Evolutionary conservation across 352 stramenopile genomes (phyloP).

Genomic region (Bremia lactucae): DNA sequence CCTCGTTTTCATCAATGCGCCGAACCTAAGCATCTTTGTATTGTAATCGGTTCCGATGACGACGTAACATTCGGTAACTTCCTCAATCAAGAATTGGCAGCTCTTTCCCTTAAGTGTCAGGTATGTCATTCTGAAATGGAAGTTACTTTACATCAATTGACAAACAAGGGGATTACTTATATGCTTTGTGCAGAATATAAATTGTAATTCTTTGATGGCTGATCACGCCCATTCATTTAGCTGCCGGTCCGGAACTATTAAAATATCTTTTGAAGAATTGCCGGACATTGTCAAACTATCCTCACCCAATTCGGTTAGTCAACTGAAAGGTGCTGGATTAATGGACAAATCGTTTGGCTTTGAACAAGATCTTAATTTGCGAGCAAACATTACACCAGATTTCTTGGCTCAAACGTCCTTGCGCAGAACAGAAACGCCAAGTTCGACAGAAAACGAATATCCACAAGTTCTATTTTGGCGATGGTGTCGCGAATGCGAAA

Average conservation of each 20-base stretch:
- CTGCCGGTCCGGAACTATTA: constrained; percentile 56
- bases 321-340: constrained; percentile 20
- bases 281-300: constrained; percentile 41
- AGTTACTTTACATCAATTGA: background rate
- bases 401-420: constrained; percentile 14
- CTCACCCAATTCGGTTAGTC: constrained; percentile 25
- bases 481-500: constrained; percentile 92
- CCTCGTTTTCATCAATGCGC: constrained; percentile 63
- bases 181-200: constrained; percentile 41
- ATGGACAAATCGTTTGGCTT: constrained; percentile 24
- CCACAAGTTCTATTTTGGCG: constrained; percentile 92
- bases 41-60: constrained; percentile 46
- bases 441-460: constrained; percentile 17
- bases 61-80: constrained; percentile 81
- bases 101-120: constrained; percentile 64
- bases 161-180: constrained; percentile 1
- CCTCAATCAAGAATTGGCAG: constrained; percentile 57
- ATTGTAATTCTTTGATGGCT: constrained; percentile 72
- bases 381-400: constrained; percentile 30
- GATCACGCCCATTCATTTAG: constrained; percentile 80
- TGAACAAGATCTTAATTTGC: constrained; percentile 36
- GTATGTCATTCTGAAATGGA: constrained; percentile 20
- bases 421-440: constrained; percentile 15
- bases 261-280: constrained; percentile 75
- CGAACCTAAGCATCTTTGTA: constrained; percentile 54